These are phyloP conservation scores for Rubus parviflorus DNA, from an alignment of 306 rosid species.

Conservation along the genomic window DNA sequence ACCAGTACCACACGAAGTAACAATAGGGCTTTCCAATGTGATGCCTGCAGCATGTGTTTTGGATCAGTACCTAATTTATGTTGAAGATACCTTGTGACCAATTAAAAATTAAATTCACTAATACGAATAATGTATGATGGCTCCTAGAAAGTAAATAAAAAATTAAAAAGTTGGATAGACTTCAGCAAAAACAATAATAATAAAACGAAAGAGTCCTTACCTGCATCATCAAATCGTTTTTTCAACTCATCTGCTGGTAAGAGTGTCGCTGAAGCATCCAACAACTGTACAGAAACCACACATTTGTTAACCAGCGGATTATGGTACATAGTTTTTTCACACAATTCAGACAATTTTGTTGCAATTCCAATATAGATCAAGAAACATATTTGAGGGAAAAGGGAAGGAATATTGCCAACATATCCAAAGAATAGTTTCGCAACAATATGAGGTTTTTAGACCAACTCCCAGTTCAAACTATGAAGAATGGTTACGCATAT, in stretches of 20 bases:
- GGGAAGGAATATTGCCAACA: not conserved
- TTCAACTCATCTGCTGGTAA: slow-evolving; percentile 68
- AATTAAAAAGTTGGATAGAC: not conserved
- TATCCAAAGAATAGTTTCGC: not conserved
- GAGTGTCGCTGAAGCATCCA: slow-evolving; percentile 74
- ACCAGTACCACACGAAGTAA: slow-evolving; percentile 89
- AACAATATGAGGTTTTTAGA: not conserved
- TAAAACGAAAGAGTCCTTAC: slow-evolving; percentile 25
- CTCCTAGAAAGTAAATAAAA: not conserved
- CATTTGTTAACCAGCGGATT: slow-evolving; percentile 1
- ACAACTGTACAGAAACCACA: slow-evolving; percentile 46
- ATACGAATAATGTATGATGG: not conserved
- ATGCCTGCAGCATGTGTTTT: slow-evolving; percentile 53
- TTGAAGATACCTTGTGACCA: not conserved
- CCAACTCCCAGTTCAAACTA: not conserved
- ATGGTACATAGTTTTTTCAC: not conserved
- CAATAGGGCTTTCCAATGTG: slow-evolving; percentile 68
- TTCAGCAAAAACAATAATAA: slow-evolving; percentile 6
- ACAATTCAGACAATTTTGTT: not conserved
- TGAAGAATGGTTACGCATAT: not conserved
- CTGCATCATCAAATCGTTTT: slow-evolving; percentile 68
- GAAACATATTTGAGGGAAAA: not conserved
- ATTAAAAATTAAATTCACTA: not conserved
- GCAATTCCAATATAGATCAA: not conserved
- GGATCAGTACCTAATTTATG: slow-evolving; percentile 3